A percentile compares a stretch with the other conserved stretches of the same genome.
phyloP scores from a whole-genome alignment of 129 eudicot species.

The Chrysanthemum seticuspe region DNA sequence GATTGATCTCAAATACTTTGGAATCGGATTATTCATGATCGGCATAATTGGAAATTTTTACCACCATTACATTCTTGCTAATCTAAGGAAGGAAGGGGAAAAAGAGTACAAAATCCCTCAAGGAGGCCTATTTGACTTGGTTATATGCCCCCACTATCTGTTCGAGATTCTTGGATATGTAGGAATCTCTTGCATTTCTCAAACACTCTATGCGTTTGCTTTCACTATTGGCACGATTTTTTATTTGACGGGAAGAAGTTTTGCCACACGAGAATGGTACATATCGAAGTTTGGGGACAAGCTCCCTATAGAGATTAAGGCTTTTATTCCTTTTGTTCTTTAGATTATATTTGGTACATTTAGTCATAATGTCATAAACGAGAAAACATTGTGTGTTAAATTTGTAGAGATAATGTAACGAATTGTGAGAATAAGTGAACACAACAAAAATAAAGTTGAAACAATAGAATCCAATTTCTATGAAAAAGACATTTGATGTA shows the following conservation, averaged over 20 bases:
- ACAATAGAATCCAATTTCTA: too few relatives aligned
- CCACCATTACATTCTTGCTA: conserved; percentile 59
- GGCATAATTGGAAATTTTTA: conserved; percentile 53
- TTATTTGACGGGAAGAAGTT: conserved; percentile 55
- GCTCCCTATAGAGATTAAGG: conserved; percentile 49
- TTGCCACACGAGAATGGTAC: conserved; percentile 63
- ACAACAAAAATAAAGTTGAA: too few relatives aligned
- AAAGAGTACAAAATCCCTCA: conserved; percentile 61
- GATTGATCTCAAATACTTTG: conserved; percentile 43
- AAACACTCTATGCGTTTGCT: conserved; percentile 39
- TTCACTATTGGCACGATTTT: conserved; percentile 34
- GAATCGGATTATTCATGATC: conserved; percentile 35
- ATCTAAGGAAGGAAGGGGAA: conserved; percentile 42
- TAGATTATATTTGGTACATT: neutral
- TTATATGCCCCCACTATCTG: conserved; percentile 73
- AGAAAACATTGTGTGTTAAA: too few relatives aligned
- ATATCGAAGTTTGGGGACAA: conserved; percentile 49
- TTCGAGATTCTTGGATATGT: conserved; percentile 56
- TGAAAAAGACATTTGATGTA: too few relatives aligned
- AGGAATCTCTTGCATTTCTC: conserved; percentile 60
- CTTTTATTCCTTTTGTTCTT: conserved; percentile 47
- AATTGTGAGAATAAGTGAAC: too few relatives aligned
- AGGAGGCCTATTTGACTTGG: conserved; percentile 66
- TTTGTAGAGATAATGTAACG: too few relatives aligned
- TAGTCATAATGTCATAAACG: too few relatives aligned